These are phyloP conservation scores for Canariomyces notabilis DNA, from an alignment of 2,329 filamentous ascomycete genomes.

Conservation along the genomic window DNA sequence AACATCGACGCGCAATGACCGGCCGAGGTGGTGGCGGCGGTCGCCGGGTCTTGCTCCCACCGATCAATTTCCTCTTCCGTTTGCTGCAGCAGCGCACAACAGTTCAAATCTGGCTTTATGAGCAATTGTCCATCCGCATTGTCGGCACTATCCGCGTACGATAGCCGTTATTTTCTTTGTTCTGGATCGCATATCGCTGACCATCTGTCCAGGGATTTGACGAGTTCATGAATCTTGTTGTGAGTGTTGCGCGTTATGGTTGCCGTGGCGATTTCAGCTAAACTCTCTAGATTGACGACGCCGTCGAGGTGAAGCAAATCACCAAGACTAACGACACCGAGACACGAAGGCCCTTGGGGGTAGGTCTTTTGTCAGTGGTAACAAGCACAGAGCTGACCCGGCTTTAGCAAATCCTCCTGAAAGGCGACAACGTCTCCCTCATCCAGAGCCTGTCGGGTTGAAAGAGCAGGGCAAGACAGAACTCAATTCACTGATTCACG, in stretches of 20 bases:
- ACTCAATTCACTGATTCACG: conserved; percentile 2
- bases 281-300: conserved; percentile 60
- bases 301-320: conserved; percentile 81
- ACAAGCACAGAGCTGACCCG: conserved; percentile 23
- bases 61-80: conserved; percentile 40
- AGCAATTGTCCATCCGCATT: conserved; percentile 89
- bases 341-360: conserved; percentile 72
- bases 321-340: conserved; percentile 75
- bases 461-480: neutral
- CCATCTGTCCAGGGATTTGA: conserved; percentile 71
- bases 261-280: conserved; percentile 25
- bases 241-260: conserved; percentile 16
- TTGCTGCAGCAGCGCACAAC: conserved; percentile 62
- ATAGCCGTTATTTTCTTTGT: no score
- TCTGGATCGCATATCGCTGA: neutral
- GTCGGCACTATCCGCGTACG: conserved; percentile 91
- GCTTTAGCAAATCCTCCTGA: conserved; percentile 74
- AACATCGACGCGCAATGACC: conserved; percentile 42
- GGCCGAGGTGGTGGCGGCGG: conserved; percentile 56
- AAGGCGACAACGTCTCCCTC: conserved; percentile 82
- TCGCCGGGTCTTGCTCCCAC: conserved; percentile 56
- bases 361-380: conserved; percentile 38
- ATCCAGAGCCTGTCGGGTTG: conserved; percentile 53
- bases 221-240: conserved; percentile 97
- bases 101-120: conserved; percentile 94